Base-by-base conservation (phyloP, 2,329 filamentous ascomycete species). In the Xylaria sp. region DNA sequence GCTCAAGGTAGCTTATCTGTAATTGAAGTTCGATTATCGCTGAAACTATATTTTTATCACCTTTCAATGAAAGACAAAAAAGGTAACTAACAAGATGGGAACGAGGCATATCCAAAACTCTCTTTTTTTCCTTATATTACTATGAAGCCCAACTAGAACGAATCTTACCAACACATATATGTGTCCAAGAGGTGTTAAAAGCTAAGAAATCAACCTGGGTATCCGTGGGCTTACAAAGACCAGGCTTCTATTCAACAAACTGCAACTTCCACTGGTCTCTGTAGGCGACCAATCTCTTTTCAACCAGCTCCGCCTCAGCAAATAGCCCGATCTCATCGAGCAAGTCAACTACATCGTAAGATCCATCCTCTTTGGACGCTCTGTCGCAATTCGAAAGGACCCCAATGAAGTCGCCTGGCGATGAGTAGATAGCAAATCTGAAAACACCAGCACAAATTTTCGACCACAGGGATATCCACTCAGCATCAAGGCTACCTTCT, bases 331-430 rank as follows among this genome's bases (percentile, higher is more conserved):
- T 56, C 14, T 74, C 72, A 11, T 74, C 68, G 5, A 77, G 67
- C 4, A 77, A 39, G 53, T 77, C 76, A 9, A 77, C 61, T 14
- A 73, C 58, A 21, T 77, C 75, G 61, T 75, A 77, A 2, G 72
- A 74, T 0, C 80, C 79, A 0, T 84, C 83, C 68, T 84, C 83
- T 68, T 83, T 84, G 64, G 82, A 79, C 0, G 83, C 83, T 1
- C 80, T 8, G 1, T 73, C 71, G 34, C 74, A 75, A 8, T 68
- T 72, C 1, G 8, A n/a, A 1, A 77, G 4, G 0, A 76, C 60
- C 2, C 61, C 19, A 1, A 73, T 24, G 32, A 75, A 76, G 17
- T 67, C 57, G 4, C 30, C 27, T 0, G 48, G 21, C 2, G 72
- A 61, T 4, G 74, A 54, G 6, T 70, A 30, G 4, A 75, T 30